These are phyloP conservation scores for Aspergillus japonicus DNA, from an alignment of 2,329 filamentous ascomycete species.

Conservation along the genomic window DNA sequence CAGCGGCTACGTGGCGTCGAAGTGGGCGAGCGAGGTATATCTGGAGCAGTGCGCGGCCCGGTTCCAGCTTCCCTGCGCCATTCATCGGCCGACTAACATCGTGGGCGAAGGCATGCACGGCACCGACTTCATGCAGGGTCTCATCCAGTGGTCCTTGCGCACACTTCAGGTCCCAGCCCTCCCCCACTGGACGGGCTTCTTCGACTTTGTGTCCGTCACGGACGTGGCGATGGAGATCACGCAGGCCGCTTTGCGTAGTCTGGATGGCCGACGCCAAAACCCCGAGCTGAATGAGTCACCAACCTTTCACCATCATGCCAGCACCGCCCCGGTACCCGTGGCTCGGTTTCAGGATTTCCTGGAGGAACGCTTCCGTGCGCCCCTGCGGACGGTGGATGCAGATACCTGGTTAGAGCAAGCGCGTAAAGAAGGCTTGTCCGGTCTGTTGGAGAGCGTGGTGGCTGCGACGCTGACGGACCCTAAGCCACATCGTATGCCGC, in stretches of 20 bases:
- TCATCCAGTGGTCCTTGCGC: not conserved
- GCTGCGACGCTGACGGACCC: not conserved
- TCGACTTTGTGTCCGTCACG: not conserved
- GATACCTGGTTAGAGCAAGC: not conserved
- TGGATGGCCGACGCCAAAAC: not conserved
- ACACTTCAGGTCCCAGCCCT: not conserved
- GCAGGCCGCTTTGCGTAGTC: not conserved
- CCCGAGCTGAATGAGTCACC: not conserved
- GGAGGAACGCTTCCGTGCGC: not conserved
- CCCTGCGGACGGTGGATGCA: not conserved
- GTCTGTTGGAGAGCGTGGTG: not conserved
- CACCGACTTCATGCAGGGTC: not conserved
- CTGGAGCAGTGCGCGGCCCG: constrained; percentile 29
- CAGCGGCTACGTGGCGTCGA: constrained; percentile 36
- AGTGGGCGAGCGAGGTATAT: constrained; percentile 43
- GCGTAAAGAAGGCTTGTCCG: not conserved
- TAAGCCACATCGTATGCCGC: not conserved
- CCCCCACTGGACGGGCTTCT: not conserved
- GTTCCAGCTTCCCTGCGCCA: not conserved
- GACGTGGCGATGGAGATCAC: not conserved
- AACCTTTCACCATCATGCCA: not conserved
- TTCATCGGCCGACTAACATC: not conserved
- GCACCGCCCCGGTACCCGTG: not conserved
- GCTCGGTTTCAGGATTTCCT: not conserved
- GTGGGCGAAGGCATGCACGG: not conserved